Evolutionary conservation across 208 protist genomes (phyloP).

Genomic region (Histomonas meleagridis): DNA sequence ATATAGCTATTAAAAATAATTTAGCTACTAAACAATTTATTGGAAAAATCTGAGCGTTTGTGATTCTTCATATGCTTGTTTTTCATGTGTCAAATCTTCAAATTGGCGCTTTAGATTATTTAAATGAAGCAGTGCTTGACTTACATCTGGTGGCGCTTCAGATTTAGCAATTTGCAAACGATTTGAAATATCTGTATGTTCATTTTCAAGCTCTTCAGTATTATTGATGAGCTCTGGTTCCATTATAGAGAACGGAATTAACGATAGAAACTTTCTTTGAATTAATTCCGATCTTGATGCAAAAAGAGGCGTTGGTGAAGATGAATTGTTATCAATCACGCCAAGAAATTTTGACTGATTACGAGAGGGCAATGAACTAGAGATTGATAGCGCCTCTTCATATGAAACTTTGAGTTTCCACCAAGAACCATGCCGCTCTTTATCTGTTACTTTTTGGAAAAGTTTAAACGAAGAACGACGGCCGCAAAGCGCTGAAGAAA

Average conservation of each 20-base stretch:
- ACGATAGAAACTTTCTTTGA: not conserved
- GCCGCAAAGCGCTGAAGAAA: not conserved
- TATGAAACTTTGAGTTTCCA: not conserved
- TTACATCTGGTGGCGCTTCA: not conserved
- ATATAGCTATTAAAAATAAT: too few species aligned
- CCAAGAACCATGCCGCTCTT: not conserved
- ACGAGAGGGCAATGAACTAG: not conserved
- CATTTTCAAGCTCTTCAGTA: not conserved
- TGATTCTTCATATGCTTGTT: too few species aligned
- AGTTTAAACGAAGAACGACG: not conserved
- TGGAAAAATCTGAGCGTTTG: too few species aligned
- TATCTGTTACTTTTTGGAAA: constrained; percentile 28
- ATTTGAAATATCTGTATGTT: not conserved
- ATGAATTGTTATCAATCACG: not conserved
- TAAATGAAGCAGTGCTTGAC: too few species aligned
- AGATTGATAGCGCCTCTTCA: not conserved
- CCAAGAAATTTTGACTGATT: not conserved
- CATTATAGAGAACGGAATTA: not conserved
- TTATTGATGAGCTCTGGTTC: not conserved
- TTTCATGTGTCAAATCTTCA: too few species aligned
- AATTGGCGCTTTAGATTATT: too few species aligned
- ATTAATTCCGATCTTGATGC: not conserved
- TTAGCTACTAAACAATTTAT: too few species aligned
- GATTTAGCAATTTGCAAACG: not conserved
- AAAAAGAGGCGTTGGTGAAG: not conserved